Conservation (phyloP, 1,284 basidiomycete species). For the Tilletia horrida region DNA sequence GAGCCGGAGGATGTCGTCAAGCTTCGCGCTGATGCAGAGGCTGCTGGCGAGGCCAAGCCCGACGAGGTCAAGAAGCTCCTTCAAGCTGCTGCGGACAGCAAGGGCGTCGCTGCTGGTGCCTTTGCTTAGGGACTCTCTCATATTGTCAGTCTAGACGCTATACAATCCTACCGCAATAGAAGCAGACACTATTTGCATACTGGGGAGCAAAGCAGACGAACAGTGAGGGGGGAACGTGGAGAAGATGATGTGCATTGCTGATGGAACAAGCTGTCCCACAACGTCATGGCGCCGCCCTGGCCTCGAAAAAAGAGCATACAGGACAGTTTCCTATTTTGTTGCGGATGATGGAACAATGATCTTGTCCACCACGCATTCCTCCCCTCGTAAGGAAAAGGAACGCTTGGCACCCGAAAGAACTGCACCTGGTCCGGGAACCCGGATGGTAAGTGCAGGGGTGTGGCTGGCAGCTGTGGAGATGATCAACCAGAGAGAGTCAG, state of each 20-base stretch:
- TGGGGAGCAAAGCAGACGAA: too few relatives aligned
- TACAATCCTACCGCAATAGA: too few relatives aligned
- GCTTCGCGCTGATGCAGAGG: slow-evolving; percentile 59
- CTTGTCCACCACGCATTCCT: slow-evolving; percentile 16
- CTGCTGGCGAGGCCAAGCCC: slow-evolving; percentile 34
- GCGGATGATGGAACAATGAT: neutral
- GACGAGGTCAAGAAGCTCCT: slow-evolving; percentile 58
- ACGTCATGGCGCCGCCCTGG: slow-evolving; percentile 15
- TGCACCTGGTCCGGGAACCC: neutral
- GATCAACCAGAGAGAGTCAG: neutral
- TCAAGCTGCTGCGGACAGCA: slow-evolving; percentile 58
- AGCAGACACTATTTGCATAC: neutral
- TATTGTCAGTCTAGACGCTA: neutral
- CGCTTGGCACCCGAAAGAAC: slow-evolving; percentile 12
- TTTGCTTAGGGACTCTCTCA: slow-evolving; percentile 32
- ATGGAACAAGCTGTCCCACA: neutral
- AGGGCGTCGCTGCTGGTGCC: slow-evolving; percentile 41
- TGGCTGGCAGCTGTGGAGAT: slow-evolving; percentile 17
- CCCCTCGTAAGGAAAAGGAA: neutral
- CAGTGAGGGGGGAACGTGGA: too few relatives aligned
- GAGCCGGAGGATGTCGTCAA: slow-evolving; percentile 61
- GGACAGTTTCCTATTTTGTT: slow-evolving; percentile 18
- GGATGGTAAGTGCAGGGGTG: slow-evolving; percentile 9
- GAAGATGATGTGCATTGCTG: too few relatives aligned
- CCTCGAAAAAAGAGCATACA: neutral